Conservation (phyloP, 805 yeast genomes). For the Monosporozyma aquatica region DNA sequence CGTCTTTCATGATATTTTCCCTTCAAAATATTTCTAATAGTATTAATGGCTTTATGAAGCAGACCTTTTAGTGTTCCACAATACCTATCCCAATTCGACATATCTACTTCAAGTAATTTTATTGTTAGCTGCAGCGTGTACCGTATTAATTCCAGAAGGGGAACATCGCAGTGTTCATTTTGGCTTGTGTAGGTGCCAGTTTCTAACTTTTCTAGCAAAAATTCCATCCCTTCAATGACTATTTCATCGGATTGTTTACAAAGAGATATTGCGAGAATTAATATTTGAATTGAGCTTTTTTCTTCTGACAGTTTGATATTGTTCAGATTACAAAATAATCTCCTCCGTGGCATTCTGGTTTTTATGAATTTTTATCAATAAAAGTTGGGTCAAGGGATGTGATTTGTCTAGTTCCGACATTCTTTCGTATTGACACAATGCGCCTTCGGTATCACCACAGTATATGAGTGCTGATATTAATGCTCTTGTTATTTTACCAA, state of each 20-base stretch:
- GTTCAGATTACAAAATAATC: conserved; percentile 22
- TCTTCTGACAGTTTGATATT: conserved; percentile 30
- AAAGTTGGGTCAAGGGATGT: conserved; percentile 28
- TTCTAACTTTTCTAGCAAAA: conserved; percentile 22
- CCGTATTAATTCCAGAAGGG: conserved; percentile 20
- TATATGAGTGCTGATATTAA: conserved; percentile 26
- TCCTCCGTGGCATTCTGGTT: conserved; percentile 10
- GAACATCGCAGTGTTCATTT: conserved; percentile 9
- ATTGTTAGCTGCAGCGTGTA: conserved; percentile 29
- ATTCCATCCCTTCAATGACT: conserved; percentile 21
- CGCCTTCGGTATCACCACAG: conserved; percentile 15
- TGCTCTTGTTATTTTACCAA: conserved; percentile 33
- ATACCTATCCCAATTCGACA: not conserved
- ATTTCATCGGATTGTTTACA: conserved; percentile 20
- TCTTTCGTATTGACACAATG: conserved; percentile 13
- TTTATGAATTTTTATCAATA: conserved; percentile 23
- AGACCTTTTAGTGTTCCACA: not conserved
- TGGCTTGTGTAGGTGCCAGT: not conserved
- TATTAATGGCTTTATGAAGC: conserved; percentile 8
- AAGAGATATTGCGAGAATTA: conserved; percentile 30
- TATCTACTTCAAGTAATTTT: conserved; percentile 17
- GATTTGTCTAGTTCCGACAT: conserved; percentile 21
- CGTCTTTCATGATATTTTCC: conserved; percentile 6
- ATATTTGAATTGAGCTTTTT: conserved; percentile 26
- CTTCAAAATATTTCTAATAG: conserved; percentile 9